phyloP scores from a whole-genome alignment of 108 stramenopile species.

The Cylindrotheca closterium region DNA sequence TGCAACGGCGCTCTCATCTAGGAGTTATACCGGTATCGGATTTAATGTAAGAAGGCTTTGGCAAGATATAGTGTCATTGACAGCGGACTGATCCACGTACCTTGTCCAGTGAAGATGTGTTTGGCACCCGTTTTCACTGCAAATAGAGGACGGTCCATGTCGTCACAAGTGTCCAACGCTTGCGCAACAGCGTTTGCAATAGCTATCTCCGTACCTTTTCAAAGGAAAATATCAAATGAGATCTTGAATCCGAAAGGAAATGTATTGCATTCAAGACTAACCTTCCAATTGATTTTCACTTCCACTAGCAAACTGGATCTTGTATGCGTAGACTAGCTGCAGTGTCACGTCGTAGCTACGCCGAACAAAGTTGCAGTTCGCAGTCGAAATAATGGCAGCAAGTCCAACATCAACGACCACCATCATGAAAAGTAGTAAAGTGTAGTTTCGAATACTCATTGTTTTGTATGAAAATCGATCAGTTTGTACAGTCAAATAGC shows the following conservation, averaged over 20 bases:
- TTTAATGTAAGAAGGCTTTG: no score
- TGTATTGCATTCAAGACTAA: no score
- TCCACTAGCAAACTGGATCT: conserved; percentile 11
- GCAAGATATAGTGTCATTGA: no score
- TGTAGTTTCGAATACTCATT: background rate
- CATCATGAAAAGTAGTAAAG: background rate
- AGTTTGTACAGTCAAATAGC: no score
- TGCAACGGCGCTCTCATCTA: no score
- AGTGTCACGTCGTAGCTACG: conserved; percentile 21
- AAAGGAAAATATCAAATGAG: no score
- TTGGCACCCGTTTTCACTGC: conserved; percentile 11
- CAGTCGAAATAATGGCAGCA: conserved; percentile 1
- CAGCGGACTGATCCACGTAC: no score
- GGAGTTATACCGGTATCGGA: no score
- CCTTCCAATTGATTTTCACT: background rate
- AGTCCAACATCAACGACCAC: background rate
- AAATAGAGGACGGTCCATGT: conserved; percentile 19
- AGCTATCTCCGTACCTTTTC: conserved; percentile 17
- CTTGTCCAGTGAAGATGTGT: conserved; percentile 24
- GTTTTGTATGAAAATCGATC: no score
- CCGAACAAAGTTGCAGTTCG: conserved; percentile 21
- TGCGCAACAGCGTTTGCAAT: conserved; percentile 21
- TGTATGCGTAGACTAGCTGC: conserved; percentile 30
- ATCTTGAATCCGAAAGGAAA: no score
- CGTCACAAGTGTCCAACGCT: conserved; percentile 21